These are phyloP conservation scores for Austroboletus olivaceoglutinosus DNA, from an alignment of 1,284 basidiomycete genomes.

Conservation along the genomic window DNA sequence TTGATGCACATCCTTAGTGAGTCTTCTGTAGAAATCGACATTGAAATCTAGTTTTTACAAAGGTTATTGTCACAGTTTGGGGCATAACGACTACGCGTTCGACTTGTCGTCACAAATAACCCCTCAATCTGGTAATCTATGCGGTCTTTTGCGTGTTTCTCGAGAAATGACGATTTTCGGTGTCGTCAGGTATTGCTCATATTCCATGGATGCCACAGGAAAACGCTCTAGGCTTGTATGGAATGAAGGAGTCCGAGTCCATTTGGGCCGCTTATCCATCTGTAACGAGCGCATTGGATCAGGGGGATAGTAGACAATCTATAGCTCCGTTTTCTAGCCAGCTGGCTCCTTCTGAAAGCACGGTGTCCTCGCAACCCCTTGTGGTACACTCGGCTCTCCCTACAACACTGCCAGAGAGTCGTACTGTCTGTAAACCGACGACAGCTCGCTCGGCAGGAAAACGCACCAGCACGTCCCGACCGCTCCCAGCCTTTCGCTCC, in stretches of 20 bases:
- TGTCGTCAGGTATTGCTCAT: conserved; percentile 1
- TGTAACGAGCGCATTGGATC: not conserved
- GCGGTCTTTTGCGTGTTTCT: not conserved
- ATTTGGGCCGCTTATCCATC: not conserved
- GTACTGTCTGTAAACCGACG: no score
- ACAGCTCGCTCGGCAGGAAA: no score
- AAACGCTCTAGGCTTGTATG: conserved; percentile 7
- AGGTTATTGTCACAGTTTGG: not conserved
- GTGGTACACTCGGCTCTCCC: not conserved
- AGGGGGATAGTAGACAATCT: not conserved
- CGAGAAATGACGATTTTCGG: not conserved
- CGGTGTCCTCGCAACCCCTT: not conserved
- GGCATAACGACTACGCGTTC: not conserved
- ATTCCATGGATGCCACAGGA: not conserved
- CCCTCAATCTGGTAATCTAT: conserved; percentile 5
- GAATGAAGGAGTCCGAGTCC: not conserved
- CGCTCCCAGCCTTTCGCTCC: not conserved
- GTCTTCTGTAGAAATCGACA: not conserved
- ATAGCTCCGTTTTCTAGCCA: not conserved
- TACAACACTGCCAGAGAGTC: not conserved
- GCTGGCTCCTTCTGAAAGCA: not conserved
- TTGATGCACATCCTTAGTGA: conserved; percentile 2
- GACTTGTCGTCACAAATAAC: not conserved
- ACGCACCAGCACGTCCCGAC: not conserved
- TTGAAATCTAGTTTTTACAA: conserved; percentile 3